These are phyloP conservation scores for Pseudocercospora eumusae DNA, from an alignment of 2,329 filamentous ascomycete genomes.

Conservation along the genomic window DNA sequence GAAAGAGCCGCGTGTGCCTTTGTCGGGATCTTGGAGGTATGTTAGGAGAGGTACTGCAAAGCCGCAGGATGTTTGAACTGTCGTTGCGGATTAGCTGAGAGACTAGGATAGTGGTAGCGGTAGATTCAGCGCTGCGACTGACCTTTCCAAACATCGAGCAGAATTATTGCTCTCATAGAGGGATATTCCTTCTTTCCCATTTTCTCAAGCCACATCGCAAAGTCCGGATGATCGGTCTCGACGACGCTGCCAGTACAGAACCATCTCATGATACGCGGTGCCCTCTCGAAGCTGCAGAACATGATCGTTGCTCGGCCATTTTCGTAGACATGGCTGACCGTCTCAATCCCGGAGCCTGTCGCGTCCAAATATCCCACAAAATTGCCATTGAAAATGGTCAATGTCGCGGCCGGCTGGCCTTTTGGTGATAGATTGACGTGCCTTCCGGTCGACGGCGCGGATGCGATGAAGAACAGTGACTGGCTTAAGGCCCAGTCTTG, in stretches of 20 bases:
- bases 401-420: conserved; percentile 63
- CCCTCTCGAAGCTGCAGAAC: conserved; percentile 66
- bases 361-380: conserved; percentile 71
- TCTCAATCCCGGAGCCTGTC: conserved; percentile 74
- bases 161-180: conserved; percentile 61
- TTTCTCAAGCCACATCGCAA: conserved; percentile 50
- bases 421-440: conserved; percentile 80
- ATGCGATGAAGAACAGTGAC: conserved; percentile 73
- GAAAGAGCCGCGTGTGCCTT: conserved; percentile 41
- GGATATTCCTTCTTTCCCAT: conserved; percentile 41
- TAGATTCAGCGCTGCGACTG: neutral
- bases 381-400: conserved; percentile 61
- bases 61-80: conserved; percentile 66
- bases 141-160: conserved; percentile 62
- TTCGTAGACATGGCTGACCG: conserved; percentile 73
- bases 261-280: conserved; percentile 64
- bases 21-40: conserved; percentile 38
- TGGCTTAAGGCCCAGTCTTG: conserved; percentile 66
- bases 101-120: neutral
- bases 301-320: conserved; percentile 74
- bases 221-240: conserved; percentile 57
- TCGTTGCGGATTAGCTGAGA: neutral
- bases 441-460: conserved; percentile 64
- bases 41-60: conserved; percentile 61
- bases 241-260: conserved; percentile 63